Evolutionary conservation across 1,139 yeast species (phyloP), one percentile per base, ranked within the genome.

Genomic region (Suhomyces atakaporum): DNA sequence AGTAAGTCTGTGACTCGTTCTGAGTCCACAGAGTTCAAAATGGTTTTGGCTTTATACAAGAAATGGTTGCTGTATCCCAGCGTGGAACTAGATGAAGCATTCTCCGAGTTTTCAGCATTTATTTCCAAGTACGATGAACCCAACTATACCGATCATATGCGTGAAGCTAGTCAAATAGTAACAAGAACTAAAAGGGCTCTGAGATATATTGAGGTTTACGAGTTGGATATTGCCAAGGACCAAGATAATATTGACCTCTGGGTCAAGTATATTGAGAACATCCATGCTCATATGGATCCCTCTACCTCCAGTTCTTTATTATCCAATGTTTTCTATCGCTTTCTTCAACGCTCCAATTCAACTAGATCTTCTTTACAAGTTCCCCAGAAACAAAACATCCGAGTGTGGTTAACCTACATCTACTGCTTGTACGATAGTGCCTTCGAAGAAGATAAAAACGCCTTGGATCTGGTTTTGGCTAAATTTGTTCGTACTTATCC

Each of bases 21-120:
- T 7, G 25, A 35, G 3, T 26, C 33, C 3, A 29, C 28, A 7
- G 50, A 49, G 18, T 45, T 62, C 26, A 53, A 56, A 11, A 39
- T 40, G 16, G 40, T 58, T 13, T 46, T 53, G 31, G 51, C 52
- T 4, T 39, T 68, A 13, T 66, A 68, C 40, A 42, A 60, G 21
- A 53, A 62, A 25, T 51, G 79, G 19, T 54, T 79, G 3, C 43
- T 56, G 7, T 49, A 56, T 25, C 81, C 82, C 0, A 82, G 75
- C 48, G 43, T 47, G 2, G 46, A 54, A 5, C 40, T 79, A 4
- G 68, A 66, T 2, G 64, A 66, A 1, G 70, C 79, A 0, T 76
- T 67, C 43, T 52, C 63, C 11, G 62, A 60, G 7, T 66, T 61
- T 31, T 77, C 83, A 0, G 37, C 63, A 1, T 73, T 75, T 37